Conservation (phyloP, 768 basidiomycete genomes). For the Imleria badia region DNA sequence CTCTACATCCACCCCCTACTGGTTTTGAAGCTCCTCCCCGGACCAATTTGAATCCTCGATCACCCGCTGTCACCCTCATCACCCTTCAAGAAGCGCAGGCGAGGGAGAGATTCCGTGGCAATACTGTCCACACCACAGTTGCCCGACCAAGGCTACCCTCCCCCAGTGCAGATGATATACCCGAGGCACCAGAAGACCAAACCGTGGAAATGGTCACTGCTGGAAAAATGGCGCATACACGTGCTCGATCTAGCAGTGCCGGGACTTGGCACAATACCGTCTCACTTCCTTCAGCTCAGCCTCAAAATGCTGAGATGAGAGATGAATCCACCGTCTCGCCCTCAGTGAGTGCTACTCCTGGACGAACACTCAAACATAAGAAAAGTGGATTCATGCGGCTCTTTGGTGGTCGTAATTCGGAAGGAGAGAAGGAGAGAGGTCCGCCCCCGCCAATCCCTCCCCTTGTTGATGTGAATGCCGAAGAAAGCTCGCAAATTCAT, state of each 20-base stretch:
- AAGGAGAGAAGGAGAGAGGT: constrained; percentile 36
- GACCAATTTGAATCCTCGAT: constrained; percentile 41
- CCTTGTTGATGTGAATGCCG: constrained; percentile 39
- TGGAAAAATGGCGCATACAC: constrained; percentile 30
- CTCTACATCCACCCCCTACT: constrained; percentile 33
- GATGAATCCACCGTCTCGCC: constrained; percentile 36
- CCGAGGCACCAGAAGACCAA: constrained; percentile 14
- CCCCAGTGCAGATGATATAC: constrained; percentile 34
- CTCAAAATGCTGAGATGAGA: constrained; percentile 41
- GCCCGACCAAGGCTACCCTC: constrained; percentile 31
- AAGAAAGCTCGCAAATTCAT: constrained; percentile 21
- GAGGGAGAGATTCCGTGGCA: constrained; percentile 55
- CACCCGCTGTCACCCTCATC: constrained; percentile 64
- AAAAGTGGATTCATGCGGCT: constrained; percentile 82
- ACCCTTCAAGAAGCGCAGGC: constrained; percentile 79
- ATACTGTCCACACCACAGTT: constrained; percentile 37
- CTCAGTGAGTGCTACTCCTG: constrained; percentile 21
- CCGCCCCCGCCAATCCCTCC: constrained; percentile 60
- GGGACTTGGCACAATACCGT: constrained; percentile 48
- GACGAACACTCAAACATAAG: constrained; percentile 65
- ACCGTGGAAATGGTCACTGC: constrained; percentile 27
- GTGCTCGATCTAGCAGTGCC: constrained; percentile 63
- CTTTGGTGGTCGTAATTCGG: constrained; percentile 51
- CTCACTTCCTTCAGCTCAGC: constrained; percentile 36
- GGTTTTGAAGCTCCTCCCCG: constrained; percentile 45